These are phyloP conservation scores for Penicillium daleae DNA, from an alignment of 495 filamentous ascomycete species.

Conservation along the genomic window DNA sequence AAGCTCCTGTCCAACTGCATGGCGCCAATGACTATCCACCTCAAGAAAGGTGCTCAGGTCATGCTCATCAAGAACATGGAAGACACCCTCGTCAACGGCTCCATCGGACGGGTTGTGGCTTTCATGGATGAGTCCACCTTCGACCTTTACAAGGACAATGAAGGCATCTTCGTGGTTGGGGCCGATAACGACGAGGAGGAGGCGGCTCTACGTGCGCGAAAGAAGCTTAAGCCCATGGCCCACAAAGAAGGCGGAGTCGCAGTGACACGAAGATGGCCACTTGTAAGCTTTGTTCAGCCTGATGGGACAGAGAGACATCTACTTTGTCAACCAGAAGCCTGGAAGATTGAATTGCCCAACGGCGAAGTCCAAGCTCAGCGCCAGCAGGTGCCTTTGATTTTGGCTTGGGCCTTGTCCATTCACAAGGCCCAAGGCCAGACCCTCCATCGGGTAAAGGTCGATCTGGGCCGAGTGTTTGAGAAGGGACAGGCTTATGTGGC, in stretches of 20 bases:
- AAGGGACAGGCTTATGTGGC: constrained; percentile 76
- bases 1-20: constrained; percentile 88
- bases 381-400: constrained; percentile 69
- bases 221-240: constrained; percentile 52
- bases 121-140: constrained; percentile 88
- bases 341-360: constrained; percentile 96
- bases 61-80: constrained; percentile 99
- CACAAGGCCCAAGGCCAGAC: constrained; percentile 99
- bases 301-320: constrained; percentile 80
- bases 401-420: constrained; percentile 96
- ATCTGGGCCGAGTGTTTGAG: constrained; percentile 89
- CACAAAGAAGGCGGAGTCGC: constrained; percentile 40
- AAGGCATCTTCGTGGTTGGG: constrained; percentile 52
- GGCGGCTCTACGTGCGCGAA: constrained; percentile 44
- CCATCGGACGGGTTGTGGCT: constrained; percentile 78
- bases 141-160: constrained; percentile 61
- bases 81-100: constrained; percentile 90
- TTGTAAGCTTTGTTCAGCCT: constrained; percentile 78
- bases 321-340: constrained; percentile 81
- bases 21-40: constrained; percentile 73
- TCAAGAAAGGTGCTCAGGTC: constrained; percentile 93
- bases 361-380: constrained; percentile 89
- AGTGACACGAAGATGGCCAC: constrained; percentile 63
- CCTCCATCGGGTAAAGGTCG: constrained; percentile 91
- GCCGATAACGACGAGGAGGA: constrained; percentile 49